Conservation (phyloP, 148 eudicot genomes). For the Camellia granthamiana region DNA sequence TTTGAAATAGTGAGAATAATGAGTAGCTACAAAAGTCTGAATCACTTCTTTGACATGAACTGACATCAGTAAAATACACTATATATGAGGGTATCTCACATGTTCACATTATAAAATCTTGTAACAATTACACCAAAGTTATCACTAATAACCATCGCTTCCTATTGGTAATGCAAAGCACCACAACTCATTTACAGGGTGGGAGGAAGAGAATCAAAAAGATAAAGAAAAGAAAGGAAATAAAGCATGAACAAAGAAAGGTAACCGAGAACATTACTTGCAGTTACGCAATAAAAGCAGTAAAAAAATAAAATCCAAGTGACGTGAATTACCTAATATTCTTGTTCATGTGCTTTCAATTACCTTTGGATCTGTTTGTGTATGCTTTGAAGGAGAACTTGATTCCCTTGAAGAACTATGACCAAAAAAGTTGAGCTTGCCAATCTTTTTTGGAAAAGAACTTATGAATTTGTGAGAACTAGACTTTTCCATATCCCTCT, state of each 20-base stretch:
- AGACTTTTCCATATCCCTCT: constrained; percentile 73
- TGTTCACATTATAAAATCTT: neutral
- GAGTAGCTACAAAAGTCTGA: neutral
- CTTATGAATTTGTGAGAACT: constrained; percentile 71
- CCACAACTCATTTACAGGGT: constrained; percentile 10
- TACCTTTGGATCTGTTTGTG: constrained; percentile 66
- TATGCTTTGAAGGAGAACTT: constrained; percentile 63
- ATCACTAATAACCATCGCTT: neutral
- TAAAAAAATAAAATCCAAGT: neutral
- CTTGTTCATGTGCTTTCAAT: constrained; percentile 52
- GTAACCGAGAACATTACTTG: neutral
- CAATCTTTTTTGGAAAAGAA: constrained; percentile 69
- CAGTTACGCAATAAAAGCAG: neutral
- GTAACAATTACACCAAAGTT: neutral
- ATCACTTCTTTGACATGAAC: neutral
- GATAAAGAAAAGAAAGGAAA: neutral
- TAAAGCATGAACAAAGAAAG: neutral
- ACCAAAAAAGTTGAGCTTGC: constrained; percentile 60
- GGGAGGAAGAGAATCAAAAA: neutral
- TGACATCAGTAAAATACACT: neutral
- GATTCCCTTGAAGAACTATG: constrained; percentile 69
- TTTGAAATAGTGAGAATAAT: neutral
- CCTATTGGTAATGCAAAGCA: neutral
- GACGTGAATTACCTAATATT: neutral
- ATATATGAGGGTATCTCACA: neutral